Conservation (phyloP, 108 stramenopile genomes). For the Nannochloropsis salina region DNA sequence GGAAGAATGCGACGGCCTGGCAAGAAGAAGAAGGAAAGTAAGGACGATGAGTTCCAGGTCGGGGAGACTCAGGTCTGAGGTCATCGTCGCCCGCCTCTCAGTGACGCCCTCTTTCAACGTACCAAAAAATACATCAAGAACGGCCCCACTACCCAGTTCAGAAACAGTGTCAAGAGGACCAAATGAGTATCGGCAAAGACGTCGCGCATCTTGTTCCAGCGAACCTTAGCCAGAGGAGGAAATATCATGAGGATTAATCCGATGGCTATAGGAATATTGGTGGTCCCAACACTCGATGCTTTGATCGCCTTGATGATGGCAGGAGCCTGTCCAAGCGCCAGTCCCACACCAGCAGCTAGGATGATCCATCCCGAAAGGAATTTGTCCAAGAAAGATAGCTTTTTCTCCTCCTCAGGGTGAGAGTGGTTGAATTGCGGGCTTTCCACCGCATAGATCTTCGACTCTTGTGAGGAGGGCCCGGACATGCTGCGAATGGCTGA, state of each 20-base stretch:
- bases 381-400: background rate
- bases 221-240: background rate
- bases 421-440: background rate
- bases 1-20: background rate
- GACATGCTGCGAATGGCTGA: too few relatives aligned
- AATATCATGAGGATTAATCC: slow-evolving; percentile 6
- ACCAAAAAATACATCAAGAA: slow-evolving; percentile 19
- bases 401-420: background rate
- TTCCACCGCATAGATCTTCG: too few relatives aligned
- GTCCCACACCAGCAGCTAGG: background rate
- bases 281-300: background rate
- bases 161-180: background rate
- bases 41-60: background rate
- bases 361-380: background rate
- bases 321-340: background rate
- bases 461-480: too few relatives aligned
- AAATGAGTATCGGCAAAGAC: slow-evolving; percentile 17
- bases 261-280: slow-evolving; percentile 17
- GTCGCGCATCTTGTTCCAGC: slow-evolving; percentile 5
- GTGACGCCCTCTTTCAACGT: background rate
- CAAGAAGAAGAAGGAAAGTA: background rate
- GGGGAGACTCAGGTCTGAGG: background rate
- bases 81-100: slow-evolving; percentile 1
- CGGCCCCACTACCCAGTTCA: slow-evolving; percentile 22
- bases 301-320: slow-evolving; percentile 8